phyloP scores from a whole-genome alignment of 1,284 basidiomycete genomes.

The Ustilago crameri region DNA sequence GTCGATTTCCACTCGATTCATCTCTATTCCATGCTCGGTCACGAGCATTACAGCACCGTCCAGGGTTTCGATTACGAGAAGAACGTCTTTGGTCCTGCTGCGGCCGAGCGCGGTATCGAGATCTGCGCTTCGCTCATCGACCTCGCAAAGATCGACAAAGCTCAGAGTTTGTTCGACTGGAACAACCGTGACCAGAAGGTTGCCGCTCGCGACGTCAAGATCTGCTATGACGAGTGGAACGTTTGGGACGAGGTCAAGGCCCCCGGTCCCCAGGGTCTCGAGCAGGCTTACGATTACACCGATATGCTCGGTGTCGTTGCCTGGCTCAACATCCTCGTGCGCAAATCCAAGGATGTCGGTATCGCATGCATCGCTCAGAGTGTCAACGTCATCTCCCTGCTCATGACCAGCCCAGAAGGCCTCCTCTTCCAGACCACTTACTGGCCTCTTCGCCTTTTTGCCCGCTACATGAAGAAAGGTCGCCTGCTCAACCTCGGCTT shows the following conservation, averaged over 20 bases:
- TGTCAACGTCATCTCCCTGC: constrained; percentile 74
- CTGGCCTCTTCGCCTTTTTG: constrained; percentile 73
- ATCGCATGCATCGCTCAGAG: constrained; percentile 77
- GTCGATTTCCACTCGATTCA: constrained; percentile 70
- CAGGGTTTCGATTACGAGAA: constrained; percentile 71
- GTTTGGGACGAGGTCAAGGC: constrained; percentile 73
- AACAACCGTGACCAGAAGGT: constrained; percentile 40
- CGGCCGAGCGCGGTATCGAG: constrained; percentile 69
- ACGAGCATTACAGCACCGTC: constrained; percentile 47
- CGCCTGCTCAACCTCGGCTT: constrained; percentile 70
- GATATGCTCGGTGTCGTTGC: constrained; percentile 75
- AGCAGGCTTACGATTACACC: constrained; percentile 74
- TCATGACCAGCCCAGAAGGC: constrained; percentile 69
- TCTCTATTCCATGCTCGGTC: constrained; percentile 55
- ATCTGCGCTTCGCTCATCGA: constrained; percentile 70
- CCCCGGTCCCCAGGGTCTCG: constrained; percentile 71
- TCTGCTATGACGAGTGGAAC: constrained; percentile 75
- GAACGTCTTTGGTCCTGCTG: constrained; percentile 70
- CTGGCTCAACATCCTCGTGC: constrained; percentile 76
- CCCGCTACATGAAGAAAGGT: constrained; percentile 73
- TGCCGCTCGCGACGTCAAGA: constrained; percentile 58
- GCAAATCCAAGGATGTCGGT: constrained; percentile 74
- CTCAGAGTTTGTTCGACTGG: constrained; percentile 33
- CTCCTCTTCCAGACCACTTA: constrained; percentile 74
- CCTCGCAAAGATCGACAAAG: constrained; percentile 61